A percentile compares a stretch with the other conserved stretches of the same genome.
These are phyloP conservation scores for Mycena sp. DNA, from an alignment of 1,284 basidiomycete species.

Conservation along the genomic window DNA sequence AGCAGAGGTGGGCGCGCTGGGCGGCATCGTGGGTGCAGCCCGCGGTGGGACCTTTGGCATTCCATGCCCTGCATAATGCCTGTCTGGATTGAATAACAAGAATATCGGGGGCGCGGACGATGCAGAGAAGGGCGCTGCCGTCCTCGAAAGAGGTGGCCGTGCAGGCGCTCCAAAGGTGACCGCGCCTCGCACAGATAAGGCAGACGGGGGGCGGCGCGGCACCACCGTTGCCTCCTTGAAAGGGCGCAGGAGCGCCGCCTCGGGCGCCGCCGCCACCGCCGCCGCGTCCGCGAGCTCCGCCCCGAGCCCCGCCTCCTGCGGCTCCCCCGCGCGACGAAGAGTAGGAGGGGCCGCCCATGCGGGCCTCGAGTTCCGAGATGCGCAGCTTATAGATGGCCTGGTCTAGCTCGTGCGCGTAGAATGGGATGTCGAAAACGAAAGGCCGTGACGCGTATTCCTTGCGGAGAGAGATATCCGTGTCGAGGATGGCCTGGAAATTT, in stretches of 20 bases:
- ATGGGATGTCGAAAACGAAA: not conserved
- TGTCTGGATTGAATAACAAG: not conserved
- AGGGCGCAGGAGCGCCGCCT: constrained; percentile 9
- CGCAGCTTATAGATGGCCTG: constrained; percentile 12
- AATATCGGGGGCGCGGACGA: not conserved
- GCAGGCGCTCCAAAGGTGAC: not conserved
- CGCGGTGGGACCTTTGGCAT: constrained; percentile 10
- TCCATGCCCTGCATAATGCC: constrained; percentile 28
- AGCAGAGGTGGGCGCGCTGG: constrained; percentile 24
- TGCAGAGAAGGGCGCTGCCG: not conserved
- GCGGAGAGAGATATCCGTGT: constrained; percentile 22
- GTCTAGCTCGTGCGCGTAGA: constrained; percentile 12
- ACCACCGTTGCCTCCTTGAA: constrained; percentile 3
- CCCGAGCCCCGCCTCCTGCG: not conserved
- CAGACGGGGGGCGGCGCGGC: not conserved
- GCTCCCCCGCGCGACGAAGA: not conserved
- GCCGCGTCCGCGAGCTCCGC: not conserved
- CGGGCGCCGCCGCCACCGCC: not conserved
- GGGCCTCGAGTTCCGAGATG: not conserved
- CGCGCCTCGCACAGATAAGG: not conserved
- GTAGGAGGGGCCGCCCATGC: not conserved
- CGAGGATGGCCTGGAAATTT: constrained; percentile 16
- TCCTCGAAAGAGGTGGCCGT: not conserved
- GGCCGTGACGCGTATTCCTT: constrained; percentile 20
- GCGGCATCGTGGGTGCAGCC: not conserved